Conservation (phyloP, 495 filamentous ascomycete species). For the Opeltia flavorubescens region DNA sequence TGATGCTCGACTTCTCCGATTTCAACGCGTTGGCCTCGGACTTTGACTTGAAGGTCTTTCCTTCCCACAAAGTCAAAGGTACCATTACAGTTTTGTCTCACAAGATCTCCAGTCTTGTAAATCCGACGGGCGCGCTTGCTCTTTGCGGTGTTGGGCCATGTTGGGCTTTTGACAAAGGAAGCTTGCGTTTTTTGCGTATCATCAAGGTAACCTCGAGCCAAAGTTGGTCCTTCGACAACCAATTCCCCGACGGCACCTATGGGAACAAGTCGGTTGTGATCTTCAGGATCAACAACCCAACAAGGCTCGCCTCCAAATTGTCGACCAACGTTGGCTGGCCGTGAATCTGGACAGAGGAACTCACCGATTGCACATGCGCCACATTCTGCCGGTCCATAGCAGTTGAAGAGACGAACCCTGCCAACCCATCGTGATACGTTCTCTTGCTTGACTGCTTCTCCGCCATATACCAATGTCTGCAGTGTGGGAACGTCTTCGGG, state of each 20-base stretch:
- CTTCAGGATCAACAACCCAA: constrained; percentile 24
- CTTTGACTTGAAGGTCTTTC: constrained; percentile 16
- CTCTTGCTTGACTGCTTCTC: constrained; percentile 29
- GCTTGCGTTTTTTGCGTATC: constrained; percentile 21
- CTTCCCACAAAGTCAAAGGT: constrained; percentile 22
- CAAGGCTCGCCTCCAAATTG: constrained; percentile 8
- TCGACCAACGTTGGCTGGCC: constrained; percentile 3
- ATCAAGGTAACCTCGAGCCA: constrained; percentile 25
- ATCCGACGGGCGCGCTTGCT: constrained; percentile 5
- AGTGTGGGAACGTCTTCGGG: constrained; percentile 27
- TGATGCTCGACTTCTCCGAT: constrained; percentile 14
- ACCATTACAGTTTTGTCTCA: constrained; percentile 22
- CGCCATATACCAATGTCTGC: constrained; percentile 26
- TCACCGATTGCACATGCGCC: constrained; percentile 15
- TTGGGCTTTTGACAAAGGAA: constrained; percentile 20
- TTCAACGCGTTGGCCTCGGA: constrained; percentile 13
- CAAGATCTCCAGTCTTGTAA: constrained; percentile 28
- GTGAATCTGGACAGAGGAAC: not conserved
- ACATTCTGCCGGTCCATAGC: constrained; percentile 41
- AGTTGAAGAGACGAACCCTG: constrained; percentile 33
- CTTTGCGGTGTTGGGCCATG: constrained; percentile 7
- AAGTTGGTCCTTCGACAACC: constrained; percentile 24
- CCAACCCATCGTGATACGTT: constrained; percentile 29
- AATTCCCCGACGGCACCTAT: constrained; percentile 28
- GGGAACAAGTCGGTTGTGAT: constrained; percentile 22